Base-by-base conservation (phyloP, 495 filamentous ascomycete genomes). In the Cercophora scortea region DNA sequence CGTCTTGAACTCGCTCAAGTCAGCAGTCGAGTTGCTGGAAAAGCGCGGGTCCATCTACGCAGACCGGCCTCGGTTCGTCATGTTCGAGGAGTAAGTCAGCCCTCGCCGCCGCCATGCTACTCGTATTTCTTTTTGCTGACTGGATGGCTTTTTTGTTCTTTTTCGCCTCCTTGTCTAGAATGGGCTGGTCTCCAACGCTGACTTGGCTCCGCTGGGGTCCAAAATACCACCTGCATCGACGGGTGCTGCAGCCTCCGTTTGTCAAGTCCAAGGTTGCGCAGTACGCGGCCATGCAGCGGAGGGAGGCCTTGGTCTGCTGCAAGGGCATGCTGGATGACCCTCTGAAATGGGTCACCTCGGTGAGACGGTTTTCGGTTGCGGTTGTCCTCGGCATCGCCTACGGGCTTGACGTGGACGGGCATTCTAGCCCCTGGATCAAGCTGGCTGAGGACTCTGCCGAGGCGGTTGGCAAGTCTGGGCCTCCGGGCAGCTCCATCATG, bases 161-260 rank as follows among this genome's bases (percentile, higher is more conserved):
- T 2, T 10, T 45, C 11, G 17, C 19, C 9, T 8, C 7, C 18
- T n/a, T 33, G 35, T 15, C 13, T 45, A 68, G 69, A 51, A 74
- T 74, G 71, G 71, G 71, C 54, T 74, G 70, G 71, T 64, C 69
- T 0, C 57, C 70, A 6, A 74, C 71, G 0, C 58, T 79, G 40
- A 77, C 76, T 15, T 75, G 76, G 56, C 68, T 76, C 4, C 71
- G 62, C 39, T 77, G 70, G 64, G 71, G 72, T 0, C 68, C 72
- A 0, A 68, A 69, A 18, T 76, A 72, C 48, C 66, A 67, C 8
- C 56, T 76, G 8, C 74, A 79, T 47, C 69, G 75, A 1, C 66
- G 65, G 8, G 55, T 73, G 6, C 57, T 78, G 3, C 70, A 76
- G 53, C 60, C 65, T 1, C 62, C 67, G 8, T 69, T 74, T 41